Base-by-base conservation (phyloP, 83 land plant species). In the Picea mariana region DNA sequence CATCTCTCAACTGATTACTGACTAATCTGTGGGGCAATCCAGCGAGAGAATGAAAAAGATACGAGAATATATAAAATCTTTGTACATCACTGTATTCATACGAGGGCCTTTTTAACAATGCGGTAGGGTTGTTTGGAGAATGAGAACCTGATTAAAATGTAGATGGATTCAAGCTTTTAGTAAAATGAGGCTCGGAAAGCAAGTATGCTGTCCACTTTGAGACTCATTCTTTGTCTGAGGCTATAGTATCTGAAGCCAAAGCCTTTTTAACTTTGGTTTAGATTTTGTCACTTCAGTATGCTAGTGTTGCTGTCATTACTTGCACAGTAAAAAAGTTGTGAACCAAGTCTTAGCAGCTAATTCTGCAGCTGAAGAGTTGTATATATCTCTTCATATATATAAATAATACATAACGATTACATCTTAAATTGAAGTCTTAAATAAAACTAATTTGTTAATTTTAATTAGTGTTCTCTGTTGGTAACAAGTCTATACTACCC, bases 1-100 rank as follows among this genome's bases (percentile, higher is more conserved):
- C 59, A 75, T 47, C 58, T 75, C 49, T 42, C 21, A 49, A 75
- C 77, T 47, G 77, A 75, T 55, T 75, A 55, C 26, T 75, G 77
- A 75, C 77, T 75, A 40, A 75, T 75, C 24, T 75, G 23, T 23
- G 77, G 77, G 59, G 77, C 77, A 47, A 75, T 44, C 77, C 77
- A 42, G 58, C 77, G 23, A 47, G 58, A 75, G 24, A 47, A 11
- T 20, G 23, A 75, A 55, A 75, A 47, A 44, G 59, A 75, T 75
- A 38, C 21, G 58, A 47, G 58, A 55, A 55, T 42, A 20, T 24
- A 44, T 75, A 47, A 75, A 49, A 75, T 47, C 59, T 47, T 47
- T 75, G 77, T 75, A 75, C 26, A 75, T 75, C 49, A 75, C 20
- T 75, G 77, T 75, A 75, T 75, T 47, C 77, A 75, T 75, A 75